Conservation (phyloP, 352 stramenopile genomes). For the Elongisporangium prolatum region DNA sequence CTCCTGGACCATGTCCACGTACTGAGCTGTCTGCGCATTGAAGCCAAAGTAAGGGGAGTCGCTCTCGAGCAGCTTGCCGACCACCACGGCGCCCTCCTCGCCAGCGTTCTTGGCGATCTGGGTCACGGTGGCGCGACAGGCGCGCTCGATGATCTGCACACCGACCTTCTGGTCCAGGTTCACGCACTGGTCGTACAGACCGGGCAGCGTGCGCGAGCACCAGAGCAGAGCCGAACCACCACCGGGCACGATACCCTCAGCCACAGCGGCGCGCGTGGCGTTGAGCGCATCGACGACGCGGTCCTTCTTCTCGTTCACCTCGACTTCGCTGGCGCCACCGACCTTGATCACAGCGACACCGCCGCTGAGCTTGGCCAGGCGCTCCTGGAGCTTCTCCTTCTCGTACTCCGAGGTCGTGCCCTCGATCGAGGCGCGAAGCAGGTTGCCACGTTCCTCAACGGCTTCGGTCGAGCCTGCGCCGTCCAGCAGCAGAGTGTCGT, state of each 20-base stretch:
- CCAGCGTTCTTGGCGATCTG: slow-evolving; percentile 99
- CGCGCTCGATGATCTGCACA: slow-evolving; percentile 96
- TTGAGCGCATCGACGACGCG: slow-evolving; percentile 99
- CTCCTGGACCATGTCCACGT: slow-evolving; percentile 97
- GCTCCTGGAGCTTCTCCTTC: slow-evolving; percentile 99
- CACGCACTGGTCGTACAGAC: slow-evolving; percentile 79
- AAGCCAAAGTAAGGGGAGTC: slow-evolving; percentile 92
- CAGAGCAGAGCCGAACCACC: slow-evolving; percentile 97
- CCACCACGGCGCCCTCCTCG: slow-evolving; percentile 97
- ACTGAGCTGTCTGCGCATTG: slow-evolving; percentile 97
- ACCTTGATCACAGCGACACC: slow-evolving; percentile 99
- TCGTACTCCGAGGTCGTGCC: slow-evolving; percentile 98
- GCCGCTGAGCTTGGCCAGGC: slow-evolving; percentile 98
- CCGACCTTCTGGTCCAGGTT: slow-evolving; percentile 99
- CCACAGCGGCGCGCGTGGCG: slow-evolving; percentile 97
- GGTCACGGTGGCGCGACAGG: slow-evolving; percentile 92
- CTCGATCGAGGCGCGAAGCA: slow-evolving; percentile 95
- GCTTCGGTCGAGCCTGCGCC: slow-evolving; percentile 89
- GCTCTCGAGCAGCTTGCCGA: slow-evolving; percentile 98
- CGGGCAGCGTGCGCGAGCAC: slow-evolving; percentile 91
- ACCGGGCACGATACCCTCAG: slow-evolving; percentile 98
- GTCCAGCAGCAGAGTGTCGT: slow-evolving; percentile 98
- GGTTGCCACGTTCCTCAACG: slow-evolving; percentile 95
- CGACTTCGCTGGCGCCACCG: slow-evolving; percentile 97
- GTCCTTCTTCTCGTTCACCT: slow-evolving; percentile 99